Percentiles rank a stretch among this genome's conserved stretches.
These are phyloP conservation scores for Tephrocybe rancida DNA, from an alignment of 768 basidiomycete species.

Conservation along the genomic window DNA sequence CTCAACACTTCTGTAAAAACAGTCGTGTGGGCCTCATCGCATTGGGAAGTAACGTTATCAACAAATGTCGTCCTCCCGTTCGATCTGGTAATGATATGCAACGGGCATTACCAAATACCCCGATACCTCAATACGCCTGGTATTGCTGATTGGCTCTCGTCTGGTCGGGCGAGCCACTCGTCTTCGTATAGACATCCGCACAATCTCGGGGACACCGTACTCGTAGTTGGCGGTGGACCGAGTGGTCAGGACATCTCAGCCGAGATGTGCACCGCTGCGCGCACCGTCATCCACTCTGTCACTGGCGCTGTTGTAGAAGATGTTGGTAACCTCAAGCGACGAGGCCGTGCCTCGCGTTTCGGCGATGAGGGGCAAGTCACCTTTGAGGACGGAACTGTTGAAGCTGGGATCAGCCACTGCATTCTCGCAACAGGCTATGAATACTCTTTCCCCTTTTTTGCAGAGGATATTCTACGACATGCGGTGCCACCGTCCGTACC, in stretches of 20 bases:
- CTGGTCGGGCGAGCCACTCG: conserved; percentile 61
- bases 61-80: conserved; percentile 39
- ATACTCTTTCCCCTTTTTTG: conserved; percentile 64
- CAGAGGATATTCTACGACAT: conserved; percentile 27
- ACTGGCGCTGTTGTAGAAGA: conserved; percentile 35
- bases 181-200: conserved; percentile 65
- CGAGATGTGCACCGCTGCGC: conserved; percentile 51
- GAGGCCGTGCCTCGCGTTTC: conserved; percentile 46
- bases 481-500: conserved; percentile 46
- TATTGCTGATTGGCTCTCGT: conserved; percentile 55
- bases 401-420: conserved; percentile 58
- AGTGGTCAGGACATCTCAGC: conserved; percentile 69
- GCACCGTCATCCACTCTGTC: conserved; percentile 58
- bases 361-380: conserved; percentile 43
- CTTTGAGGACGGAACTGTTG: conserved; percentile 61
- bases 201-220: conserved; percentile 41
- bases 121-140: conserved; percentile 65
- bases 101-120: conserved; percentile 74
- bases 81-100: conserved; percentile 73
- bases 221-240: conserved; percentile 58
- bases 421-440: conserved; percentile 82
- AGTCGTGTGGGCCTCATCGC: conserved; percentile 38
- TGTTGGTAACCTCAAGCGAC: conserved; percentile 36
- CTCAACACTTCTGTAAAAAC: conserved; percentile 59
- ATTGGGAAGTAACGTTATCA: conserved; percentile 53